A percentile compares a stretch with the other conserved stretches of the same genome.
Conservation (phyloP, 2,329 filamentous ascomycete genomes). For the Claviceps quebecensis region DNA sequence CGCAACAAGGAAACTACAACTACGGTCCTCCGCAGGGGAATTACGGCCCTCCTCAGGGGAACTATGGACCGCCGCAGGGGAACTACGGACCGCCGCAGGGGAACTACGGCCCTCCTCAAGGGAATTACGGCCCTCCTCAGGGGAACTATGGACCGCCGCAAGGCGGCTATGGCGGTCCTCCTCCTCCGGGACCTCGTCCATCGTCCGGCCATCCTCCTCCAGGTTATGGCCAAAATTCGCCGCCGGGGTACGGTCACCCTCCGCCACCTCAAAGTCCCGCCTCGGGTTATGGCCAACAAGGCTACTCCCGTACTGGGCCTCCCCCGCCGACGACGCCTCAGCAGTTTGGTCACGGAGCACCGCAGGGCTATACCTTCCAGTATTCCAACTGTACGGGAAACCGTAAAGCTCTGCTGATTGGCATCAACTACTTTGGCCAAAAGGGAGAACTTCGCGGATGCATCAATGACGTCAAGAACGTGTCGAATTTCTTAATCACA, state of each 20-base stretch:
- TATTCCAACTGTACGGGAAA: constrained; percentile 62
- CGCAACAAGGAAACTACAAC: background rate
- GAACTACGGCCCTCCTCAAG: too few species aligned
- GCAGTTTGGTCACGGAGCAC: constrained; percentile 54
- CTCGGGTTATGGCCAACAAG: constrained; percentile 29
- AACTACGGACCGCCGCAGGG: too few species aligned
- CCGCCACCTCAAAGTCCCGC: constrained; percentile 27
- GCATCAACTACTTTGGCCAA: constrained; percentile 70
- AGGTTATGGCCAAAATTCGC: constrained; percentile 9
- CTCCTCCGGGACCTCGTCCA: constrained; percentile 11
- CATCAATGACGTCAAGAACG: constrained; percentile 70
- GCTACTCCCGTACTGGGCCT: constrained; percentile 27
- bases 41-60: constrained; percentile 12
- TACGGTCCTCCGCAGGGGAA: constrained; percentile 10
- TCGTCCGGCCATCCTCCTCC: constrained; percentile 9
- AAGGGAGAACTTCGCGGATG: constrained; percentile 59
- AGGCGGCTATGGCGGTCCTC: constrained; percentile 8
- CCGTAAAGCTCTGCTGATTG: constrained; percentile 61
- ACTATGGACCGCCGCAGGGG: constrained; percentile 7
- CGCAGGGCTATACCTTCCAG: constrained; percentile 55
- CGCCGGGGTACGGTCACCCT: constrained; percentile 8
- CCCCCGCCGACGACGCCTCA: constrained; percentile 36
- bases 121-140: constrained; percentile 1
- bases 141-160: constrained; percentile 12
- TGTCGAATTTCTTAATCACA: constrained; percentile 56